Base-by-base conservation (phyloP, 2,329 filamentous ascomycete species). In the Ampelomyces quisqualis region DNA sequence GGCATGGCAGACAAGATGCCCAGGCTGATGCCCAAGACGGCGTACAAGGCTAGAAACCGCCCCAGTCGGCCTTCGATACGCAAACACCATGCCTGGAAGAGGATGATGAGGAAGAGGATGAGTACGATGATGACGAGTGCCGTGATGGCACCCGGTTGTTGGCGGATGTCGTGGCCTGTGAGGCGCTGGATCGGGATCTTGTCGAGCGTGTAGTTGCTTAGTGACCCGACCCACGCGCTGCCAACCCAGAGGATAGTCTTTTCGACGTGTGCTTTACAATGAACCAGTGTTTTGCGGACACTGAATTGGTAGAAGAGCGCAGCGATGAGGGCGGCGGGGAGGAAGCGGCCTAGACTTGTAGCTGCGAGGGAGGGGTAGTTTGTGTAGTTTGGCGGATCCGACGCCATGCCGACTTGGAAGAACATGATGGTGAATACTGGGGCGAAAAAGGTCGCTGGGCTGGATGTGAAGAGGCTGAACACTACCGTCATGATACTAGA, bases 21-120 rank as follows among this genome's bases (percentile, higher is more conserved):
- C 0, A 96, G 75, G n/a, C 96, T 77, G 2, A 84, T 85, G 5
- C 96, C 72, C 40, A 95, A 78, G 2, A 85, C 70, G n/a, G 75
- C 77, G 65, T 96, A 96, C 9, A 96, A 75, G 52, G 80, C 81
- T 7, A 96, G 78, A 59, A 90, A 91, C 28, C 79, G 79, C 23
- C 86, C 77, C 51, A 97, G 78, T 2, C 64, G 53, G 9, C 64
- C 61, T 46, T 69, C 64, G 23, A 40, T 45, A 17, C 65, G 48
- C 43, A 69, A 59, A 34, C 57, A 62, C 56, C 57, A 64, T 7
- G 56, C 54, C 53, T 69, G 66, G 28, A 58, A 62, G 3, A 66
- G 27, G 2, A 57, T 59, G 13, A 65, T 42, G 5, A 38, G 43
- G 13, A 60, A 39, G 6, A 69, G 27, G 2, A 62, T 37, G 5